Percentiles rank a stretch among this genome's conserved stretches.
Conservation (phyloP, 148 eudicot genomes). For the Pouteria glomerata region DNA sequence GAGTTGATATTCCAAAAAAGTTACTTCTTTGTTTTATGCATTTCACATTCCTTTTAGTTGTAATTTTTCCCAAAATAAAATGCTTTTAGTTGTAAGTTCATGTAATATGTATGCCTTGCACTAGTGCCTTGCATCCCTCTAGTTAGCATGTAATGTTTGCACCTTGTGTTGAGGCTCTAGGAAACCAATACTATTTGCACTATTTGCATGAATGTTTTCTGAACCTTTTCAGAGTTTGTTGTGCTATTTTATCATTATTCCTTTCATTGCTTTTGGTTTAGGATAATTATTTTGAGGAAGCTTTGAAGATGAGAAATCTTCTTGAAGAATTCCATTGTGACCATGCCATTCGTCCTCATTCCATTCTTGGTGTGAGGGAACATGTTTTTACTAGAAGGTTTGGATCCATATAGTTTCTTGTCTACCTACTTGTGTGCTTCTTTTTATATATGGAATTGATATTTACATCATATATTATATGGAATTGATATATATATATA, state of each 20-base stretch:
- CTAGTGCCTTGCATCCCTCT: too few relatives aligned
- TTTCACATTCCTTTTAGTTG: too few relatives aligned
- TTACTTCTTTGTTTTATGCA: too few relatives aligned
- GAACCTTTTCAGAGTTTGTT: neutral
- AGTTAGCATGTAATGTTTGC: too few relatives aligned
- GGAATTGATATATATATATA: too few relatives aligned
- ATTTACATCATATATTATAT: too few relatives aligned
- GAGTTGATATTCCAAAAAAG: too few relatives aligned
- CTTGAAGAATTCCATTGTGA: slow-evolving; percentile 76
- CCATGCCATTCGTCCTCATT: slow-evolving; percentile 79
- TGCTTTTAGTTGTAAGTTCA: too few relatives aligned
- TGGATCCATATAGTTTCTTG: slow-evolving; percentile 1
- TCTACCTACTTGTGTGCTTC: slow-evolving; percentile 6
- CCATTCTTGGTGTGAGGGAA: slow-evolving; percentile 97
- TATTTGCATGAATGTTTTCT: neutral
- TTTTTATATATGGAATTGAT: neutral
- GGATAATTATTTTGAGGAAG: slow-evolving; percentile 99
- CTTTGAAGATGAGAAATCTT: slow-evolving; percentile 97
- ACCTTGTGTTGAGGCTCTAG: neutral
- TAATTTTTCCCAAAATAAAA: too few relatives aligned
- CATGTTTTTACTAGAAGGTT: slow-evolving; percentile 99
- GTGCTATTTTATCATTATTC: neutral
- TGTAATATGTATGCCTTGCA: too few relatives aligned
- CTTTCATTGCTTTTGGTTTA: slow-evolving; percentile 15
- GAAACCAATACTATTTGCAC: neutral